Percentiles rank a stretch among this genome's conserved stretches.
These are phyloP conservation scores for Escallonia rubra DNA, from an alignment of 129 eudicot species.

Conservation along the genomic window DNA sequence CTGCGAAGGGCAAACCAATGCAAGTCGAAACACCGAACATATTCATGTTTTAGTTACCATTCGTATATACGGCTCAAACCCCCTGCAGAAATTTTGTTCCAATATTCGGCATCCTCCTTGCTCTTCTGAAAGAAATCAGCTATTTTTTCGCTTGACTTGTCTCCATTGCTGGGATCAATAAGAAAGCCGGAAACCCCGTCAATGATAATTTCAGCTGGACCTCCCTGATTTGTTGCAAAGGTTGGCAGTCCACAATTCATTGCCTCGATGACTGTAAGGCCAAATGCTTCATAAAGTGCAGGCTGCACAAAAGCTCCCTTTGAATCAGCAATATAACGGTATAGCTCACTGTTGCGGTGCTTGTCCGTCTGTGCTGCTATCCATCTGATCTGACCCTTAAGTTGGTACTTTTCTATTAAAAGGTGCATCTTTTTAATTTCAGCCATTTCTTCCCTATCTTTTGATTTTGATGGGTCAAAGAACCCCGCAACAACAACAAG, in stretches of 20 bases:
- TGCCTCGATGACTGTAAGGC: constrained; percentile 95
- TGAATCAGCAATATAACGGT: constrained; percentile 86
- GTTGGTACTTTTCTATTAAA: constrained; percentile 70
- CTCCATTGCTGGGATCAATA: constrained; percentile 78
- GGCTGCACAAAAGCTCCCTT: constrained; percentile 97
- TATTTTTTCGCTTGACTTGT: constrained; percentile 80
- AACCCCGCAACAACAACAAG: constrained; percentile 89
- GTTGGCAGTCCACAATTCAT: constrained; percentile 97
- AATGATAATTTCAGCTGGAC: constrained; percentile 93
- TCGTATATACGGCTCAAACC: constrained; percentile 85
- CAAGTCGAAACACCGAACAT: no score
- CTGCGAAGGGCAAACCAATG: no score
- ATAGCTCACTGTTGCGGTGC: constrained; percentile 78
- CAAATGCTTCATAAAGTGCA: constrained; percentile 95
- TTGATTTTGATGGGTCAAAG: constrained; percentile 85
- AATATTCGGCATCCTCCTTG: constrained; percentile 62
- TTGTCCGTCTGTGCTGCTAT: constrained; percentile 91
- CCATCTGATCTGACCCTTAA: constrained; percentile 94
- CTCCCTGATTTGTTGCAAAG: constrained; percentile 94
- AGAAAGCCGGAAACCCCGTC: constrained; percentile 95
- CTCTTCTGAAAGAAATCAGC: constrained; percentile 88
- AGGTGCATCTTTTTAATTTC: constrained; percentile 86
- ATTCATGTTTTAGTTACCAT: constrained; percentile 42
- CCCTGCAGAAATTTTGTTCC: constrained; percentile 68
- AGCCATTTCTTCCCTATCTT: constrained; percentile 93